Evolutionary conservation across 306 rosid species (phyloP), one percentile per base, ranked within the genome.

Genomic region (Fragaria nilgerrensis): DNA sequence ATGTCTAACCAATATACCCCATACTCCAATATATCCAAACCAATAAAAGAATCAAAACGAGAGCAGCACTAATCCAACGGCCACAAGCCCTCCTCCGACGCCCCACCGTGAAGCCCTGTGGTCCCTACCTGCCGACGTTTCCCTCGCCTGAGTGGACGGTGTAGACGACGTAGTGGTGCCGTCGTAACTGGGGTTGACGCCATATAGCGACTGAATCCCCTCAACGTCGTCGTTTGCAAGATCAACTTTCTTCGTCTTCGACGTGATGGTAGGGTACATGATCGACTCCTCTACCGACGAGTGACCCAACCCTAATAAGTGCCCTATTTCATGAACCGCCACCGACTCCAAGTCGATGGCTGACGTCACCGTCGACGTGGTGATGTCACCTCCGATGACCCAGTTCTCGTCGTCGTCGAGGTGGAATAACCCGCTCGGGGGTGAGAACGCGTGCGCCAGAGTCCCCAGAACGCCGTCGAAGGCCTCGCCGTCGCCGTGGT

Each of bases 281-380:
- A 95, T 95, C 32, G 97, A 80, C 0, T 87, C 93, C 76, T 84
- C 82, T 20, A 84, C 88, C 0, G 98, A 95, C 1, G 97, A 83
- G 53, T 95, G 98, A 0, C 97, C 98, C 13, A 95, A 66, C 13
- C 98, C 98, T 2, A 95, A 76, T 68, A 95, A 17, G 61, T 95
- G 98, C 0, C 98, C 98, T 0, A 95, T 92, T 84, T 95, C 98
- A 70, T 95, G 98, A 9, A 95, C 97, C 20, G 96, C 97, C 23
- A 92, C 97, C 0, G 97, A 92, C 47, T 95, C 98, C 9, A 95
- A 50, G 41, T 92, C 97, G 62, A 92, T 76, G 32, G 98, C 93
- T 4, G 89, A 72, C 25, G 82, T 10, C 9, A 78, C 7, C 6
- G 88, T 3, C 7, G 92, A 77, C 52, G 71, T 15, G 52, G 84